Percentiles rank a stretch among this genome's conserved stretches.
These are phyloP conservation scores for Daldinia loculata DNA, from an alignment of 495 filamentous ascomycete species.

Conservation along the genomic window DNA sequence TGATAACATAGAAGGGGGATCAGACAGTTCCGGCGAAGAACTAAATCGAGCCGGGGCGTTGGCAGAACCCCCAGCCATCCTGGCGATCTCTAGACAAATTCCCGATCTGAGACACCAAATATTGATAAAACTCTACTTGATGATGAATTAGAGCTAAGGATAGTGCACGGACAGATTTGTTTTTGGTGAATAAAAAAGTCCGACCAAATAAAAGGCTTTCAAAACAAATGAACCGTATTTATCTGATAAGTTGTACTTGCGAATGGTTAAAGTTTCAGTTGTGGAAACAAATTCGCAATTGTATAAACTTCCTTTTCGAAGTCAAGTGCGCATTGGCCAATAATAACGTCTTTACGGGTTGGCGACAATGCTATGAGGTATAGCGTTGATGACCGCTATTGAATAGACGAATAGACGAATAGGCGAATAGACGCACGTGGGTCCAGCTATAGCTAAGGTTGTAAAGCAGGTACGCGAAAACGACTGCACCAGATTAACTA, in stretches of 20 bases:
- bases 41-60: conserved; percentile 36
- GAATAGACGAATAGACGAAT: not conserved
- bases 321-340: conserved; percentile 1
- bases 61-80: conserved; percentile 41
- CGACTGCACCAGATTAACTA: conserved; percentile 8
- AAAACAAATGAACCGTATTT: not conserved
- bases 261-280: not conserved
- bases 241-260: not conserved
- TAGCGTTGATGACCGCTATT: not conserved
- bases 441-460: conserved; percentile 17
- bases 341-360: conserved; percentile 3
- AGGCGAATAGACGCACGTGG: conserved; percentile 25
- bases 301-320: not conserved
- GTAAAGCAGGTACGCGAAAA: conserved; percentile 33
- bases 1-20: conserved; percentile 45
- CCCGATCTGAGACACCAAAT: not conserved
- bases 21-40: conserved; percentile 46
- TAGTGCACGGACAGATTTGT: not conserved
- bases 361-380: conserved; percentile 2
- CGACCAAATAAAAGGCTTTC: not conserved
- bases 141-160: not conserved
- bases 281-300: not conserved
- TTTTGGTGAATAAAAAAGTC: not conserved
- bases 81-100: conserved; percentile 3
- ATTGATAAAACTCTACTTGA: not conserved